These are phyloP conservation scores for Candida bentonensis DNA, from an alignment of 805 yeast species.

Conservation along the genomic window DNA sequence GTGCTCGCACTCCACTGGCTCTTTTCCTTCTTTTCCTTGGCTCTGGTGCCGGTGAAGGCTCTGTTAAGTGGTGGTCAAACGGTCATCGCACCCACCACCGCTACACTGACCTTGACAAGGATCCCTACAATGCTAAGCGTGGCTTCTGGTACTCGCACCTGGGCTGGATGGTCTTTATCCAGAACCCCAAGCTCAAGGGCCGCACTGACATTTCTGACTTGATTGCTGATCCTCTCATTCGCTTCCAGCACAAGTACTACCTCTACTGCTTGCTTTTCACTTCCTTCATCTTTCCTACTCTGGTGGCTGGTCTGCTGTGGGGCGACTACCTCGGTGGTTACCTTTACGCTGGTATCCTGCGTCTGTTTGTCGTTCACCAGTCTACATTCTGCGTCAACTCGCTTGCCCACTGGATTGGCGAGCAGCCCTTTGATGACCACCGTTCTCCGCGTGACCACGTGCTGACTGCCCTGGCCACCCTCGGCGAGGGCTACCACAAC, in stretches of 20 bases:
- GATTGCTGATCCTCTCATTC: conserved; percentile 39
- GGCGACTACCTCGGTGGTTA: conserved; percentile 66
- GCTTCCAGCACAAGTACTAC: conserved; percentile 65
- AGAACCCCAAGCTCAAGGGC: conserved; percentile 49
- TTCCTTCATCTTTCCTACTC: conserved; percentile 49
- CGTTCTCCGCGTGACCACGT: conserved; percentile 63
- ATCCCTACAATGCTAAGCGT: conserved; percentile 72
- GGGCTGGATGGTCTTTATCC: conserved; percentile 73
- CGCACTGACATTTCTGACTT: conserved; percentile 57
- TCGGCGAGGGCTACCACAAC: conserved; percentile 87
- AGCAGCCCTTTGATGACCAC: conserved; percentile 59
- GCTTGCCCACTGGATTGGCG: conserved; percentile 65
- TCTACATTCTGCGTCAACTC: conserved; percentile 68
- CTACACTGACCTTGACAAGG: conserved; percentile 74
- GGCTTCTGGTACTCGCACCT: conserved; percentile 75
- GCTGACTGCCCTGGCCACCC: conserved; percentile 48
- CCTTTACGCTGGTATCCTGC: conserved; percentile 62
- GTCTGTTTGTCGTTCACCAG: conserved; percentile 66
- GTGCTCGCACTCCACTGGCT: conserved; percentile 31
- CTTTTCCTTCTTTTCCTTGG: conserved; percentile 45
- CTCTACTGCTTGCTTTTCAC: conserved; percentile 34
- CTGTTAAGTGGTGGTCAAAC: conserved; percentile 65
- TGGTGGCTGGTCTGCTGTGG: conserved; percentile 54
- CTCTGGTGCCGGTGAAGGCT: conserved; percentile 62
- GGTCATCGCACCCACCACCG: conserved; percentile 86